Evolutionary conservation across 2,329 filamentous ascomycete species (phyloP), one percentile per base, ranked within the genome.

Genomic region (Berkeleyomyces basicola): DNA sequence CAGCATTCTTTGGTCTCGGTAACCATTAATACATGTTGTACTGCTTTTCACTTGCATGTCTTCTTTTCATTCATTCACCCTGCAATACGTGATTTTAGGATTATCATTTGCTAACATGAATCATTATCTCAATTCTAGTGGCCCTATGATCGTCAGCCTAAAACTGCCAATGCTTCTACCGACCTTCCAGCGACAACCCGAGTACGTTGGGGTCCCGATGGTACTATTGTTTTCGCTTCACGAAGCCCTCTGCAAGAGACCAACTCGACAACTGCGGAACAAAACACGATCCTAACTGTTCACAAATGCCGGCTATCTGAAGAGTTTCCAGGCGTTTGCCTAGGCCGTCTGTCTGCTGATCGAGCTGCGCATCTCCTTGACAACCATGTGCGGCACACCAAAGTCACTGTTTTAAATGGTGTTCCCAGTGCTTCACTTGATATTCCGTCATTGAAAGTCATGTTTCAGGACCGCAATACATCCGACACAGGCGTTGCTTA

Each of bases 141-240:
- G 83, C 90, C 90, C 61, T 93, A 93, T 76, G 81, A 88, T 72
- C 88, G 90, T 76, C 83, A 84, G 74, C 77, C 84, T 66, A 90
- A 91, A 70, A 82, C 82, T 46, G 80, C 83, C 63, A 47, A 64
- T n/a, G 44, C 51, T 3, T 58, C 63, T 9, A 59, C 58, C 36
- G 60, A 65, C 31, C 44, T 44, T n/a, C 60, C 63, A 7, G 43
- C 40, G 3, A 61, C 61, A 16, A 58, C 87, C 71, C 90, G 90
- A 68, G 88, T 90, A 37, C 84, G 81, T 59, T 96, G 92, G 87
- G 85, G 86, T 44, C 82, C 84, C 2, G 82, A 84, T 66, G 87
- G 90, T 66, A 84, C 84, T 2, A 75, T 96, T 47, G 77, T 95
- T 2, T 85, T 89, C 67, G 67, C 68, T 70, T 63, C 66, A 65